A percentile compares a stretch with the other conserved stretches of the same genome.
These are phyloP conservation scores for Cardamine resedifolia DNA, from an alignment of 345 rosid species.

Conservation along the genomic window DNA sequence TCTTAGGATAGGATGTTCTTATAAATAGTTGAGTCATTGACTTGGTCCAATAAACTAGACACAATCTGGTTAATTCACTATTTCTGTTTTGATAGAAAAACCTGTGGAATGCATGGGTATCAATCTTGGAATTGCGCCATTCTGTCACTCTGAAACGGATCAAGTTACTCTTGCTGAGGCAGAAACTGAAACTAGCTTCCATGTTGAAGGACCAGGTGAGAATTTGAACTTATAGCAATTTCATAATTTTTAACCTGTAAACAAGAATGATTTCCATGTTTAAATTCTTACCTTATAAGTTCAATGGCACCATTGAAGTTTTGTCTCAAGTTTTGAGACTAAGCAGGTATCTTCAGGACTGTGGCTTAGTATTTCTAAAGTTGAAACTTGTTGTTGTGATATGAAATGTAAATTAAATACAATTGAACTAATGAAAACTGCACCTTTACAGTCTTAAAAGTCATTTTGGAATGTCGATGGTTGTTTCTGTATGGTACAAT, in stretches of 20 bases:
- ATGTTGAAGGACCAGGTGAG: conserved; percentile 86
- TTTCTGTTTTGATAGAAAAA: conserved; percentile 53
- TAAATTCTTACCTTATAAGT: neutral
- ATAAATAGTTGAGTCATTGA: conserved; percentile 5
- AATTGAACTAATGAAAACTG: neutral
- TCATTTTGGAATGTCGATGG: conserved; percentile 1
- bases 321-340: neutral
- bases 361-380: neutral
- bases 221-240: conserved; percentile 23
- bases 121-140: conserved; percentile 70
- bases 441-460: neutral
- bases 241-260: neutral
- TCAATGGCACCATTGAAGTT: neutral
- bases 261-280: neutral
- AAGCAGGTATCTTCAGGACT: neutral
- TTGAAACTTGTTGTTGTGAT: neutral
- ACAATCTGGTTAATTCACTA: neutral
- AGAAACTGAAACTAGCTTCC: conserved; percentile 77
- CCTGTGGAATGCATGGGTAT: conserved; percentile 85
- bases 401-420: neutral
- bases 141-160: conserved; percentile 76
- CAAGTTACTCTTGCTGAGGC: conserved; percentile 70
- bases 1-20: neutral
- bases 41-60: neutral
- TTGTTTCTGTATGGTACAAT: neutral